Evolutionary conservation across 2,329 filamentous ascomycete species (phyloP).

Genomic region (Leptographium radiaticola): DNA sequence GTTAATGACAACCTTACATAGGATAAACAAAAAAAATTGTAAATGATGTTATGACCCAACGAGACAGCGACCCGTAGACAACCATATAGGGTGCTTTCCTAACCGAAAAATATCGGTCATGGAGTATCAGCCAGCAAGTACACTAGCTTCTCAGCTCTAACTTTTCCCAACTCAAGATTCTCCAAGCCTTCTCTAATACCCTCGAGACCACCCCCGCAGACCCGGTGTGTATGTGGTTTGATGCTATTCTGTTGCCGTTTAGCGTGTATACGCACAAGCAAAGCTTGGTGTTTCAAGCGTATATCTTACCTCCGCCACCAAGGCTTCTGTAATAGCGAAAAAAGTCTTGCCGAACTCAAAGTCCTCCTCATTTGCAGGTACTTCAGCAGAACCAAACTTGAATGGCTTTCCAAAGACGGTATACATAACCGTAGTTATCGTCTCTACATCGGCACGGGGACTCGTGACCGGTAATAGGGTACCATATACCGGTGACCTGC

Average conservation of each 20-base stretch:
- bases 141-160: constrained; percentile 26
- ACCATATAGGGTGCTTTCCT: not conserved
- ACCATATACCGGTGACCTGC: not conserved
- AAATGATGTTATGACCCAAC: too few species aligned
- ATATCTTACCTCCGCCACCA: constrained; percentile 17
- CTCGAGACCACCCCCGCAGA: constrained; percentile 15
- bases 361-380: constrained; percentile 4
- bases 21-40: too few species aligned
- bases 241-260: constrained; percentile 3
- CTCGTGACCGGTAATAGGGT: not conserved
- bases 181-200: constrained; percentile 16
- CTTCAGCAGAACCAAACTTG: not conserved
- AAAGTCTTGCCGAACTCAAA: constrained; percentile 3
- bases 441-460: constrained; percentile 17
- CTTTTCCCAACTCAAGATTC: constrained; percentile 15
- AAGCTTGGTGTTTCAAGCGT: not conserved
- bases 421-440: constrained; percentile 4
- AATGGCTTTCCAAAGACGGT: constrained; percentile 5
- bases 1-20: too few species aligned
- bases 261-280: not conserved
- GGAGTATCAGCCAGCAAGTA: constrained; percentile 16
- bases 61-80: too few species aligned
- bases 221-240: constrained; percentile 12
- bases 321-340: constrained; percentile 10
- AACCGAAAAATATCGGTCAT: constrained; percentile 3